These are phyloP conservation scores for Diaporthe sp. DNA, from an alignment of 2,329 filamentous ascomycete genomes.

Conservation along the genomic window DNA sequence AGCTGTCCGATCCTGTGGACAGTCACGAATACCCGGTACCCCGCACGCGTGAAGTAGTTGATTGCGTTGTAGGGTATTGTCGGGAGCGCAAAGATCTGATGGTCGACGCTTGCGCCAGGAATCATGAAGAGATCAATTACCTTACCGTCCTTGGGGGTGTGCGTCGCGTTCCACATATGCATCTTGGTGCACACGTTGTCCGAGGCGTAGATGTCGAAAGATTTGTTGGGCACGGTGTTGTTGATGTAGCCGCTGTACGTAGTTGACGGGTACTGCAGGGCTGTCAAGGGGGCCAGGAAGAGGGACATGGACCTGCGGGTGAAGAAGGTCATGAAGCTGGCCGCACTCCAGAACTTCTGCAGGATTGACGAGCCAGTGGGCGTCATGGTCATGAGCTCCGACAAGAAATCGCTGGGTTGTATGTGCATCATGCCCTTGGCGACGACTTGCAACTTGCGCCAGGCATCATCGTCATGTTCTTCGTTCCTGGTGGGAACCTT, in stretches of 20 bases:
- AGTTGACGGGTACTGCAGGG: slow-evolving; percentile 67
- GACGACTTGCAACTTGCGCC: slow-evolving; percentile 60
- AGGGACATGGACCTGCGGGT: slow-evolving; percentile 65
- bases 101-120: slow-evolving; percentile 73
- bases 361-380: slow-evolving; percentile 63
- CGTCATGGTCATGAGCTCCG: slow-evolving; percentile 67
- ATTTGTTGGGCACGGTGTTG: slow-evolving; percentile 59
- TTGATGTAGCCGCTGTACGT: slow-evolving; percentile 67
- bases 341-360: slow-evolving; percentile 59
- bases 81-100: slow-evolving; percentile 73
- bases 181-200: slow-evolving; percentile 68
- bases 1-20: slow-evolving; percentile 71
- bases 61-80: slow-evolving; percentile 75
- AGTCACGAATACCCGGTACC: slow-evolving; percentile 71
- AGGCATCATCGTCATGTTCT: slow-evolving; percentile 54
- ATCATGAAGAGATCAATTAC: slow-evolving; percentile 71
- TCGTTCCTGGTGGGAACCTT: slow-evolving; percentile 44
- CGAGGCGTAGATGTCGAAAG: slow-evolving; percentile 60
- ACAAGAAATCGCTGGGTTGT: slow-evolving; percentile 65
- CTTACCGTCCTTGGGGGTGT: slow-evolving; percentile 48
- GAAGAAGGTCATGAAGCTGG: slow-evolving; percentile 70
- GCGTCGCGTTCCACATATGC: slow-evolving; percentile 70
- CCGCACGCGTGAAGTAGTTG: slow-evolving; percentile 72
- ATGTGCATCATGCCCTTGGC: slow-evolving; percentile 73
- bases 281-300: slow-evolving; percentile 68